Evolutionary conservation across 768 basidiomycete genomes (phyloP), one percentile per base, ranked within the genome.

Genomic region (Hygrocybe punicea): DNA sequence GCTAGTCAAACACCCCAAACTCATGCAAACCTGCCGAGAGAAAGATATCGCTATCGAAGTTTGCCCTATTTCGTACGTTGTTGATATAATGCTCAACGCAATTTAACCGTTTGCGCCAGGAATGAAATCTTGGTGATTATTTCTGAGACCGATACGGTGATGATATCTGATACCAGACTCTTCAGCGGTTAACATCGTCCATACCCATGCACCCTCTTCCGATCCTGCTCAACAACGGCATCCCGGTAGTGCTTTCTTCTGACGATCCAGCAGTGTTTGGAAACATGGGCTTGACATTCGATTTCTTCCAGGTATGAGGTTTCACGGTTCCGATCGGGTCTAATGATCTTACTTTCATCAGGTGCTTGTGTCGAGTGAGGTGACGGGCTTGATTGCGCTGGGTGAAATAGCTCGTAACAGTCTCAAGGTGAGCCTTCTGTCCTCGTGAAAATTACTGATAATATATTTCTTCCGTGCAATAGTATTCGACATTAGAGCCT

Each of bases 121-220:
- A 89, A 91, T 58, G 87, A 91, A 63, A 82, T 91, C 36, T 70
- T 91, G 68, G 87, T 88, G 66, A 62, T 68, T 64, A 35, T 1
- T 44, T 21, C 40, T 36, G 54, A 13, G 39, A n/a, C n/a, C n/a
- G n/a, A n/a, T n/a, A n/a, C n/a, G n/a, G n/a, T n/a, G 34, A 34
- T 23, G 21, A 33, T 29, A 53, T 34, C 45, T 46, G 55, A 52
- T 24, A 24, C n/a, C n/a, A n/a, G n/a, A 53, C 49, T 24, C 33
- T 13, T 55, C 62, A 89, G 86, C 83, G 88, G 9, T 73, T 89
- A 52, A 86, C 88, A 2, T 83, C 87, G 8, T 89, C 88, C 4
- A 91, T 91, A 83, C 85, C 85, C 2, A 85, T 83, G 80, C 89
- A 91, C 66, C 88, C 87, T 1, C 74, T 91, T 24, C 86, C 87